phyloP scores from a whole-genome alignment of 2,329 filamentous ascomycete species.

The Echinosphaeria canescens region DNA sequence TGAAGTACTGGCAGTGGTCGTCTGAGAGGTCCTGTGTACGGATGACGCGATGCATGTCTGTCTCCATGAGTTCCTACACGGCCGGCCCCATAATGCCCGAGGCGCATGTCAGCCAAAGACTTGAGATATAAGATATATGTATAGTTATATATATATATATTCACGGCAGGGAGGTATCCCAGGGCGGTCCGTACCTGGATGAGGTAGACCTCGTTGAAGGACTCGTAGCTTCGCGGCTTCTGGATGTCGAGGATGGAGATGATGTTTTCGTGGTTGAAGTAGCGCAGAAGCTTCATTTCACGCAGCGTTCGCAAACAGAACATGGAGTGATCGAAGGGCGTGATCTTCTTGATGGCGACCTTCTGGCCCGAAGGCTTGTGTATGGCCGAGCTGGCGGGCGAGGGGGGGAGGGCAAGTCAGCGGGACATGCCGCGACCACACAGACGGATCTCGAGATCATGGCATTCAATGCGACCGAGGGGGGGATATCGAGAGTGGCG shows the following conservation, averaged over 20 bases:
- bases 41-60: slow-evolving; percentile 98
- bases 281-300: slow-evolving; percentile 97
- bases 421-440: no score
- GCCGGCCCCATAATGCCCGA: no score
- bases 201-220: slow-evolving; percentile 93
- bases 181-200: slow-evolving; percentile 50
- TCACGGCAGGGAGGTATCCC: no score
- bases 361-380: slow-evolving; percentile 98
- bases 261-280: slow-evolving; percentile 99
- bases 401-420: no score
- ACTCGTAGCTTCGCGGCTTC: slow-evolving; percentile 89
- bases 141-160: no score
- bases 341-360: slow-evolving; percentile 99
- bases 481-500: no score
- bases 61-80: slow-evolving; percentile 86
- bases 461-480: no score
- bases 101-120: no score
- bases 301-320: slow-evolving; percentile 91
- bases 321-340: slow-evolving; percentile 97
- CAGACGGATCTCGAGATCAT: no score
- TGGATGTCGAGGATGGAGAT: slow-evolving; percentile 99
- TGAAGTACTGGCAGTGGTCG: slow-evolving; percentile 99
- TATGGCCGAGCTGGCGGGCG: slow-evolving; percentile 84
- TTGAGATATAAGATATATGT: no score
- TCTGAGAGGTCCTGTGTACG: slow-evolving; percentile 96